Conservation (phyloP, 2,329 filamentous ascomycete genomes). For the Rutstroemia sydowiana region DNA sequence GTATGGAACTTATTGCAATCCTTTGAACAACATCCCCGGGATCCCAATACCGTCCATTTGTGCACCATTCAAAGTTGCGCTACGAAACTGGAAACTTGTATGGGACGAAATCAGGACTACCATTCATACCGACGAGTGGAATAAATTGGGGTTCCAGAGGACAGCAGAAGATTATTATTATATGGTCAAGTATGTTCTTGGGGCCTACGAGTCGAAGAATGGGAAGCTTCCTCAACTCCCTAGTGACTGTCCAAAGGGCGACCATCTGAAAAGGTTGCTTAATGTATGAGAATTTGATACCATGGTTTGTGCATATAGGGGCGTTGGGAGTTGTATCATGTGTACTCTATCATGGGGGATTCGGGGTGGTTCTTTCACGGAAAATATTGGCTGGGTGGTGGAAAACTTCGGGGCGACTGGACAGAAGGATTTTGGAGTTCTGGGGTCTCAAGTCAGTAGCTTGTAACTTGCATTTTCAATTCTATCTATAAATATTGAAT, state of each 20-base stretch:
- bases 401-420: background rate
- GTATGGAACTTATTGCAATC: constrained; percentile 24
- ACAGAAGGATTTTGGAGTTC: background rate
- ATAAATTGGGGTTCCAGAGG: constrained; percentile 25
- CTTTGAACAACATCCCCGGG: constrained; percentile 15
- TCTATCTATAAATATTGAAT: too few relatives aligned
- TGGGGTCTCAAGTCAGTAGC: too few relatives aligned
- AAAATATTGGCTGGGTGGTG: background rate
- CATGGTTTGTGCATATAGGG: background rate
- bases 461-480: too few relatives aligned
- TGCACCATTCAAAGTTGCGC: constrained; percentile 23
- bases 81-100: constrained; percentile 25
- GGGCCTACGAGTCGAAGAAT: constrained; percentile 20
- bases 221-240: constrained; percentile 22
- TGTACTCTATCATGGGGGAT: background rate
- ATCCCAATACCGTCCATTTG: constrained; percentile 15
- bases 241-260: constrained; percentile 27
- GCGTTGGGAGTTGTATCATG: background rate
- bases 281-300: constrained; percentile 12
- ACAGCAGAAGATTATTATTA: constrained; percentile 27
- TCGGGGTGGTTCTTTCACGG: background rate
- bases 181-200: constrained; percentile 18
- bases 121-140: constrained; percentile 20
- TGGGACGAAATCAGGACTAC: constrained; percentile 25
- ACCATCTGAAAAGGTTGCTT: constrained; percentile 25